Percentiles rank a stretch among this genome's conserved stretches.
These are phyloP conservation scores for Dorcoceras hygrometricum DNA, from an alignment of 257 asterid species.

Conservation along the genomic window DNA sequence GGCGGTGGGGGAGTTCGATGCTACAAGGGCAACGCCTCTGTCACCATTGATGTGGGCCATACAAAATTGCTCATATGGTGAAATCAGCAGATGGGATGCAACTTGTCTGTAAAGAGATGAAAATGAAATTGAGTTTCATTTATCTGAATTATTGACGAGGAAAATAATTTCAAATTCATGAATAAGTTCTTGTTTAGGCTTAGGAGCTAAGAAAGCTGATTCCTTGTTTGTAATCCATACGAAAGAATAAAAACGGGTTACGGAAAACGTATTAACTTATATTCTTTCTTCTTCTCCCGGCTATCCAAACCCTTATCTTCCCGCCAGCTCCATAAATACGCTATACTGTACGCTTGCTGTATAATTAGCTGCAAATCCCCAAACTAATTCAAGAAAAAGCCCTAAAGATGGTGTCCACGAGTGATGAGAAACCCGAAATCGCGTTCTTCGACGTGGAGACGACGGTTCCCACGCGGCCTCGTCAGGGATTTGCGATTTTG, in stretches of 20 bases:
- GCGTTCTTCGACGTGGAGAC: slow-evolving; percentile 96
- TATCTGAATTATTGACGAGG: no score
- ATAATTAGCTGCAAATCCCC: background rate
- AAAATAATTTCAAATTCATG: no score
- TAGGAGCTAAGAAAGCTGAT: background rate
- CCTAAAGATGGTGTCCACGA: slow-evolving; percentile 28
- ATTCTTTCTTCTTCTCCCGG: background rate
- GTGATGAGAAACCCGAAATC: slow-evolving; percentile 60
- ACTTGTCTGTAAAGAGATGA: no score
- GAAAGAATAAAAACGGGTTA: background rate
- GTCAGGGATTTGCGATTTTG: slow-evolving; percentile 64
- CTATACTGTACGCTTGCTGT: background rate
- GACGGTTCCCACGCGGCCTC: slow-evolving; percentile 68
- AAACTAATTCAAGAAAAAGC: no score
- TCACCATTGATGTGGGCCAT: no score
- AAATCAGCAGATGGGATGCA: no score
- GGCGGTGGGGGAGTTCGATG: no score
- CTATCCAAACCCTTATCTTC: background rate
- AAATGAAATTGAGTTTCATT: no score
- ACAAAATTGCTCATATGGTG: no score
- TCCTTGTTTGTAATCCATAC: background rate
- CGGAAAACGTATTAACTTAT: background rate
- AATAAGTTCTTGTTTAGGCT: no score
- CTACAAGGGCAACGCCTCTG: no score
- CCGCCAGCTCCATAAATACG: background rate